Evolutionary conservation across 1,139 yeast genomes (phyloP).

Genomic region (Scheffersomyces insectosa): DNA sequence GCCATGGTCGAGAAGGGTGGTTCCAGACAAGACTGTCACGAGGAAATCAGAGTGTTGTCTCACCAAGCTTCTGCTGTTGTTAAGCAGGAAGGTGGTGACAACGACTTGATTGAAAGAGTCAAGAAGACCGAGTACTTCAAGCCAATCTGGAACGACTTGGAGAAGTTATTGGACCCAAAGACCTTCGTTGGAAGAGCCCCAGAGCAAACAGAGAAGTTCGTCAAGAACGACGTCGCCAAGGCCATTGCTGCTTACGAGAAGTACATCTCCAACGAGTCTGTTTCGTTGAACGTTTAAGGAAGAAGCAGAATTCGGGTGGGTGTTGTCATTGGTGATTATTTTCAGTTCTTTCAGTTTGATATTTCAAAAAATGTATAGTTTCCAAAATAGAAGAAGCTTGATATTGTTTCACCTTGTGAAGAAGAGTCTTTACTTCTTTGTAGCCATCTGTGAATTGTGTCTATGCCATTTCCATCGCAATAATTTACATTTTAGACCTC

Average conservation of each 20-base stretch:
- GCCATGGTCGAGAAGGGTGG: slow-evolving; percentile 99
- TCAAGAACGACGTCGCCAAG: slow-evolving; percentile 76
- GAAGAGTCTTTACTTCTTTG: too few species aligned
- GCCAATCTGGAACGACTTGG: slow-evolving; percentile 88
- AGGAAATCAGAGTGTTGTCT: slow-evolving; percentile 92
- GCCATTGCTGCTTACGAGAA: slow-evolving; percentile 74
- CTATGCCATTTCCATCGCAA: too few species aligned
- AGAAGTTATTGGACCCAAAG: slow-evolving; percentile 77
- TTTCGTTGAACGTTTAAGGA: slow-evolving; percentile 44
- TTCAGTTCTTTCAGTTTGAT: too few species aligned
- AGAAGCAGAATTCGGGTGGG: too few species aligned
- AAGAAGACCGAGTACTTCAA: slow-evolving; percentile 77
- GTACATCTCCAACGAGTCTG: slow-evolving; percentile 62
- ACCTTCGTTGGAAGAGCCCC: slow-evolving; percentile 99
- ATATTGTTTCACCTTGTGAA: too few species aligned
- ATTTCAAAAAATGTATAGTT: too few species aligned
- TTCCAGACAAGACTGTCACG: slow-evolving; percentile 98
- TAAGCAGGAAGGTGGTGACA: slow-evolving; percentile 98
- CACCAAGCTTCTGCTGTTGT: slow-evolving; percentile 98
- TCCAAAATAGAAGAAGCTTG: too few species aligned
- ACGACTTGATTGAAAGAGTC: slow-evolving; percentile 90
- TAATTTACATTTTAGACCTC: too few species aligned
- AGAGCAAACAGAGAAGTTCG: slow-evolving; percentile 93
- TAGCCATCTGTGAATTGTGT: too few species aligned
- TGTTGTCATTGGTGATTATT: too few species aligned